phyloP scores from a whole-genome alignment of 352 stramenopile genomes.

The Globisporangium carolinianum region DNA sequence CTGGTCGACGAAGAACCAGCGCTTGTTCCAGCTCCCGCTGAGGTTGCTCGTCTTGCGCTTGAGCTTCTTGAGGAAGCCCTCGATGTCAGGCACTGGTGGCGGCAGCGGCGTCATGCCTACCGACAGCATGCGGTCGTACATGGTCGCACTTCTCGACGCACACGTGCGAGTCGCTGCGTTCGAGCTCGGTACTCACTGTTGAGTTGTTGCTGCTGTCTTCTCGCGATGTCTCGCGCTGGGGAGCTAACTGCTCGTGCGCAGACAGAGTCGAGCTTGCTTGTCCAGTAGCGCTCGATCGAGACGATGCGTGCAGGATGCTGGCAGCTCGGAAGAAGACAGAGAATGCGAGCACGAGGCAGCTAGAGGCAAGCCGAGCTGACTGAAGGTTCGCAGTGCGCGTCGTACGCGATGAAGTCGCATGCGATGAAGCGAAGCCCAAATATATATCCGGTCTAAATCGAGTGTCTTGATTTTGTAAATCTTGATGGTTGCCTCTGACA shows the following conservation, averaged over 20 bases:
- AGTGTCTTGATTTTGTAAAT: no score
- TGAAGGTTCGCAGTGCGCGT: background rate
- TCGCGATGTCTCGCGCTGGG: background rate
- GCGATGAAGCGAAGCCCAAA: background rate
- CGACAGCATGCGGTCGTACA: constrained; percentile 3
- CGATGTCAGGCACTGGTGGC: constrained; percentile 63
- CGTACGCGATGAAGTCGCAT: background rate
- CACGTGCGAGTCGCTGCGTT: background rate
- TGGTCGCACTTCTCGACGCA: background rate
- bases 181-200: background rate
- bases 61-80: constrained; percentile 84
- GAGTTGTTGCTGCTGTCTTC: background rate
- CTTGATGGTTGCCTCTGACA: no score
- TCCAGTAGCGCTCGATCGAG: no score
- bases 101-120: constrained; percentile 27
- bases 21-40: constrained; percentile 77
- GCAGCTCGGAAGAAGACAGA: background rate
- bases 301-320: background rate
- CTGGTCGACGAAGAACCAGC: constrained; percentile 82
- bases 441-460: no score
- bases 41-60: constrained; percentile 81
- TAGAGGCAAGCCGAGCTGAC: background rate
- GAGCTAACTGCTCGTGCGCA: no score
- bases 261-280: background rate
- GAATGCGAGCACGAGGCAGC: background rate